Evolutionary conservation across 2,329 filamentous ascomycete genomes (phyloP).

Genomic region (Parascedosporium putredinis): DNA sequence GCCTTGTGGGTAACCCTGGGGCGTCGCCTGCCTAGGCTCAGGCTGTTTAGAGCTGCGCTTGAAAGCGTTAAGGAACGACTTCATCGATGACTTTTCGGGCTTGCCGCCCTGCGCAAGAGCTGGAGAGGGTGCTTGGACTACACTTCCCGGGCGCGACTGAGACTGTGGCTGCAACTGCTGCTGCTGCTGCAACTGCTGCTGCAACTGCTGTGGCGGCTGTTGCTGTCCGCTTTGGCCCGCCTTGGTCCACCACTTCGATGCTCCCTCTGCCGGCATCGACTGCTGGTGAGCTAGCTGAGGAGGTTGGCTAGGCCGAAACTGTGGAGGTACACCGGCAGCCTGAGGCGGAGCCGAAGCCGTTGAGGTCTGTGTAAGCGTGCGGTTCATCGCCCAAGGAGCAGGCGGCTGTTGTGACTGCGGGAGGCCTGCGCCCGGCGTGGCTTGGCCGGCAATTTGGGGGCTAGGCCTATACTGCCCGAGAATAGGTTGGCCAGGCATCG

Average conservation of each 20-base stretch:
- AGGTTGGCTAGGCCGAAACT: background rate
- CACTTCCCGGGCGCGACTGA: too few relatives aligned
- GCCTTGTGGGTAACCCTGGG: background rate
- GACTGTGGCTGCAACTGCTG: too few relatives aligned
- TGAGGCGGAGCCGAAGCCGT: background rate
- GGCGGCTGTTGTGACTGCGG: too few relatives aligned
- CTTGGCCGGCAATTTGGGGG: too few relatives aligned
- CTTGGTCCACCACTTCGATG: conserved; percentile 12
- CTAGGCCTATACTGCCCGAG: too few relatives aligned
- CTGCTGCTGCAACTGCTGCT: conserved; percentile 1
- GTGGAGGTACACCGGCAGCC: background rate
- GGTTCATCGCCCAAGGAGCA: background rate
- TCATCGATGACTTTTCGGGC: conserved; percentile 13
- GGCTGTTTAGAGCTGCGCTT: conserved; percentile 16
- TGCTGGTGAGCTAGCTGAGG: background rate
- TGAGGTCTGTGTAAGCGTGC: background rate
- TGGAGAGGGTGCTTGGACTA: conserved; percentile 11
- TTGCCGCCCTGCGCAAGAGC: conserved; percentile 5
- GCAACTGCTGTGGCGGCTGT: conserved; percentile 13
- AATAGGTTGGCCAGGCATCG: background rate
- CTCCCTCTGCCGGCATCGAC: background rate
- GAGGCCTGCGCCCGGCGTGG: too few relatives aligned
- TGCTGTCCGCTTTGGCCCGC: too few relatives aligned
- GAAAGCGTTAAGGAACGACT: conserved; percentile 17
- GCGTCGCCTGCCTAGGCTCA: background rate